A percentile compares a stretch with the other conserved stretches of the same genome.
phyloP scores from a whole-genome alignment of 306 rosid species.

The Casuarina cunninghamiana region DNA sequence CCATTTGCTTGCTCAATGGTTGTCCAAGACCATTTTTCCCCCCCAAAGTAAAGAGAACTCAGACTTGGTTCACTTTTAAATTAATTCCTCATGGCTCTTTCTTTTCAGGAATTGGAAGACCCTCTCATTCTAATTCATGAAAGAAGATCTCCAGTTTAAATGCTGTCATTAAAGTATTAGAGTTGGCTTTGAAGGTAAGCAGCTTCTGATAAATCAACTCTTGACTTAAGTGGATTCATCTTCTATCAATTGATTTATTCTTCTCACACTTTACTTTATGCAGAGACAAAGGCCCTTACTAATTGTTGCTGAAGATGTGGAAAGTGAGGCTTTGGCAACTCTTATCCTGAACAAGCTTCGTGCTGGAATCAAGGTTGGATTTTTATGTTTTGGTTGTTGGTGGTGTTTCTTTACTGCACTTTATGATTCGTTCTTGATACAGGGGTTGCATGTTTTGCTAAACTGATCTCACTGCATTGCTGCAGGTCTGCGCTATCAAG shows the following conservation, averaged over 20 bases:
- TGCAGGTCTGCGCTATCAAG: slow-evolving; percentile 88
- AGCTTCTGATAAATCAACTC: background rate
- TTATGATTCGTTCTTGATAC: background rate
- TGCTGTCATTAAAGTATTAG: slow-evolving; percentile 79
- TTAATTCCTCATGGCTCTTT: slow-evolving; percentile 4
- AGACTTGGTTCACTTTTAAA: background rate
- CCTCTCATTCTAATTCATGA: slow-evolving; percentile 90
- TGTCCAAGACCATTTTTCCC: background rate
- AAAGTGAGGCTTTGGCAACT: slow-evolving; percentile 88
- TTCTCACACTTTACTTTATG: slow-evolving; percentile 18
- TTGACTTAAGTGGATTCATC: slow-evolving; percentile 4
- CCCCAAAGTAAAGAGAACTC: background rate
- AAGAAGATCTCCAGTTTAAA: slow-evolving; percentile 84
- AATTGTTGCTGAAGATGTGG: slow-evolving; percentile 88
- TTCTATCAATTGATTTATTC: background rate
- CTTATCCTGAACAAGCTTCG: slow-evolving; percentile 90
- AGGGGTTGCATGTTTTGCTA: slow-evolving; percentile 3
- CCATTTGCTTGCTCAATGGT: background rate
- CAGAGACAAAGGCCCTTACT: slow-evolving; percentile 87
- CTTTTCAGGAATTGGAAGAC: slow-evolving; percentile 80
- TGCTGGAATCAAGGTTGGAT: slow-evolving; percentile 89
- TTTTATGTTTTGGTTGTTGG: background rate
- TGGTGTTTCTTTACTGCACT: background rate
- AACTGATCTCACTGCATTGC: slow-evolving; percentile 17
- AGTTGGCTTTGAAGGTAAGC: slow-evolving; percentile 83